phyloP scores from a whole-genome alignment of 148 eudicot genomes.

The Rheum nobile region DNA sequence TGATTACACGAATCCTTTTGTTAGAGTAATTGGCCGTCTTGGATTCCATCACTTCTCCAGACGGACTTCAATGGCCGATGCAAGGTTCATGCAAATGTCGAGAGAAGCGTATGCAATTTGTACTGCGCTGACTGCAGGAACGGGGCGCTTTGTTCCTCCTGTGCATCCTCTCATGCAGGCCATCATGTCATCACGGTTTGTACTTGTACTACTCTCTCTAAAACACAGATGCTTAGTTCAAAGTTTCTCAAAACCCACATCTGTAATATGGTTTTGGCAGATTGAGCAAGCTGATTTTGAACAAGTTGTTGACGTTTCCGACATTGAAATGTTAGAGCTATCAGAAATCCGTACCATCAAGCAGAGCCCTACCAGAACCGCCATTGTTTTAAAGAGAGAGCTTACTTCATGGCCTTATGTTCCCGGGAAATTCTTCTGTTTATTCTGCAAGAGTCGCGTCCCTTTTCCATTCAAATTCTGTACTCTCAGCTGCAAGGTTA shows the following conservation, averaged over 20 bases:
- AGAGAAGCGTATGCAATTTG: background rate
- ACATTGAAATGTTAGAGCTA: background rate
- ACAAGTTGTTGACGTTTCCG: background rate
- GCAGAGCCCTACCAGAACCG: background rate
- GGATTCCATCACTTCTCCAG: background rate
- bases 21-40: background rate
- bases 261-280: background rate
- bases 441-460: background rate
- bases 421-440: background rate
- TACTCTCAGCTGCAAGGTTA: conserved; percentile 4
- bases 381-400: background rate
- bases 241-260: background rate
- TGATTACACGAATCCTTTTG: background rate
- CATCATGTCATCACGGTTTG: conserved; percentile 1
- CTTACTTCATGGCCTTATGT: background rate
- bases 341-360: background rate
- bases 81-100: background rate
- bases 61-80: background rate
- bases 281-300: background rate
- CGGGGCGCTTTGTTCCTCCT: background rate
- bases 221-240: background rate
- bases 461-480: background rate
- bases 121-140: background rate
- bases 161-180: conserved; percentile 1
- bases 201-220: background rate